Conservation (phyloP, 164 flowering plant genomes). For the Sedum album region DNA sequence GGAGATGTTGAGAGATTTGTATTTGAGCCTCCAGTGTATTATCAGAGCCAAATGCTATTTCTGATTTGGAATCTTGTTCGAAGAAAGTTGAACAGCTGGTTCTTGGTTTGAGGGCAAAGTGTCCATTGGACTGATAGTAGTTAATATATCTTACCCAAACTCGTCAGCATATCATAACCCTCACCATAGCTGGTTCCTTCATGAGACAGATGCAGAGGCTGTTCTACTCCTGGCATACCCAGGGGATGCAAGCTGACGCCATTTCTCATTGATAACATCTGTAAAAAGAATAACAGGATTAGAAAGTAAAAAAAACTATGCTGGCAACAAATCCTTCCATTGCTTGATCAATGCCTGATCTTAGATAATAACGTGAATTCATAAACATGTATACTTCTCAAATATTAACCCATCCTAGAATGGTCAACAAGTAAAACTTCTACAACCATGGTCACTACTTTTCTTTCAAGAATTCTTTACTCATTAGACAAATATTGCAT, state of each 20-base stretch:
- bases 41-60: slow-evolving; percentile 21
- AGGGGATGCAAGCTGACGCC: slow-evolving; percentile 40
- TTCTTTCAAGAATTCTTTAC: too few relatives aligned
- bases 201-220: slow-evolving; percentile 24
- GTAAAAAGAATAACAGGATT: slow-evolving; percentile 18
- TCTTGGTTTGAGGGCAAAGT: too few relatives aligned
- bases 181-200: slow-evolving; percentile 23
- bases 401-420: neutral
- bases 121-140: too few relatives aligned
- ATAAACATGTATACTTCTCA: neutral
- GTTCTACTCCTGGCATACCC: slow-evolving; percentile 29
- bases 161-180: slow-evolving; percentile 20
- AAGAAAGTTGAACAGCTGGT: slow-evolving; percentile 18
- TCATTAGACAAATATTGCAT: too few relatives aligned
- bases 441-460: neutral
- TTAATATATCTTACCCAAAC: slow-evolving; percentile 14
- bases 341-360: too few relatives aligned
- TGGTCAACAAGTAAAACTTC: neutral
- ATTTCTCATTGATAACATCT: too few relatives aligned
- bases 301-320: too few relatives aligned
- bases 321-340: too few relatives aligned
- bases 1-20: slow-evolving; percentile 17
- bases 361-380: neutral
- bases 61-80: slow-evolving; percentile 18
- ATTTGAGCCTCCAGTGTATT: slow-evolving; percentile 19